phyloP scores from a whole-genome alignment of 2,329 filamentous ascomycete species.

The Ceratocystis colombiana region DNA sequence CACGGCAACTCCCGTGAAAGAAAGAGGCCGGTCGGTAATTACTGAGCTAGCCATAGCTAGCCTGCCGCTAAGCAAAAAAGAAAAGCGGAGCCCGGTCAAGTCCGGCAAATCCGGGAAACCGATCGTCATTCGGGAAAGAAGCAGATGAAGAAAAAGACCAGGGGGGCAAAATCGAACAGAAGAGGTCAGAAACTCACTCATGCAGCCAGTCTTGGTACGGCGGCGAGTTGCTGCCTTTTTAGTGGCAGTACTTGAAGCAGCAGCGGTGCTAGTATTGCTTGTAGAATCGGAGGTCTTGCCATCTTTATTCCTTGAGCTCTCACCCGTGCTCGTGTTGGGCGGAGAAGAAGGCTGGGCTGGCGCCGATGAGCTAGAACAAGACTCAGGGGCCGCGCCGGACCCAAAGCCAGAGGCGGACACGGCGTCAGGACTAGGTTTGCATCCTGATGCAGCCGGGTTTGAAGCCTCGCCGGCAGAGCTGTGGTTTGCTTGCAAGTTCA shows the following conservation, averaged over 20 bases:
- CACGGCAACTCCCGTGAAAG: background rate
- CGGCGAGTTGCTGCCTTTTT: conserved; percentile 48
- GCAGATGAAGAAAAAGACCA: background rate
- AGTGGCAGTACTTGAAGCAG: background rate
- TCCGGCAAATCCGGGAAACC: background rate
- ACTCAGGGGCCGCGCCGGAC: background rate
- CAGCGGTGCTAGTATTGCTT: background rate
- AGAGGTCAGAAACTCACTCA: conserved; percentile 51
- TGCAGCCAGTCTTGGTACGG: conserved; percentile 83
- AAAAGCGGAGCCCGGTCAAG: background rate
- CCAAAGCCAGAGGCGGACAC: background rate
- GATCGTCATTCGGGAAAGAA: background rate
- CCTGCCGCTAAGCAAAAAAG: background rate
- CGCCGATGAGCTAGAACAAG: background rate
- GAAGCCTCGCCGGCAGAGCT: background rate
- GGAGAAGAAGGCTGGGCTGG: background rate
- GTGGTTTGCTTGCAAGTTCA: background rate
- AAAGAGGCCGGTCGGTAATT: too few species aligned
- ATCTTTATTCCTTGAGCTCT: background rate
- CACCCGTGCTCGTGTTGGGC: conserved; percentile 31
- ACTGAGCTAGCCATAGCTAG: too few species aligned
- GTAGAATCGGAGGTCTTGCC: background rate
- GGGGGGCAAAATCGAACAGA: background rate
- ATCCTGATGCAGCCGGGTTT: background rate
- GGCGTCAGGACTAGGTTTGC: background rate